Conservation (phyloP, 1,284 basidiomycete genomes). For the Volvariella volvacea region DNA sequence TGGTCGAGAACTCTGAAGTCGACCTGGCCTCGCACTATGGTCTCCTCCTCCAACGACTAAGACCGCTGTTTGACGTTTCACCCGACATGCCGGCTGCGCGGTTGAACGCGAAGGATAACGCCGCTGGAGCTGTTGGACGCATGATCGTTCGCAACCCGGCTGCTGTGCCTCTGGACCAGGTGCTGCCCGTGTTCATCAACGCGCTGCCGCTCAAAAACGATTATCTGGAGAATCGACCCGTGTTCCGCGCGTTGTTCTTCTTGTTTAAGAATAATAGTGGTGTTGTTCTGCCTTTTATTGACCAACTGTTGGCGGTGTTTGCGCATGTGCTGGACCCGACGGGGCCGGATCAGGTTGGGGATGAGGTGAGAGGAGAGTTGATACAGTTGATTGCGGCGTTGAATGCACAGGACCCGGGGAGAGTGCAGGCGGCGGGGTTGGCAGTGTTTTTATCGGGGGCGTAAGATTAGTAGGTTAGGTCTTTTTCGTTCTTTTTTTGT, state of each 20-base stretch:
- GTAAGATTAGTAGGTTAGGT: slow-evolving; percentile 14
- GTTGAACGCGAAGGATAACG: slow-evolving; percentile 92
- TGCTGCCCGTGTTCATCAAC: slow-evolving; percentile 79
- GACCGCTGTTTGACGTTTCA: slow-evolving; percentile 74
- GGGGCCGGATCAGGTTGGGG: slow-evolving; percentile 66
- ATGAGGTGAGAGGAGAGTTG: slow-evolving; percentile 72
- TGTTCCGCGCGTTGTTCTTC: slow-evolving; percentile 87
- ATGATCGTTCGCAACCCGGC: slow-evolving; percentile 80
- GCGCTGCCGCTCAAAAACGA: slow-evolving; percentile 88
- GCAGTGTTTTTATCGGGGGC: slow-evolving; percentile 38
- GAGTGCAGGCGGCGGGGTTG: slow-evolving; percentile 73
- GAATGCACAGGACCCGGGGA: slow-evolving; percentile 66
- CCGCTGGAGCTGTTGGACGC: slow-evolving; percentile 86
- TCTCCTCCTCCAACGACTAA: slow-evolving; percentile 74
- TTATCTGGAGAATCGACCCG: slow-evolving; percentile 83
- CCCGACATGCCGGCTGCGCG: slow-evolving; percentile 55
- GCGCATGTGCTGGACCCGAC: slow-evolving; percentile 78
- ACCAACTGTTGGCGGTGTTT: slow-evolving; percentile 80
- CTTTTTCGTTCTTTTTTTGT: background rate
- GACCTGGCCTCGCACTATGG: slow-evolving; percentile 86
- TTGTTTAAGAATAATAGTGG: slow-evolving; percentile 76
- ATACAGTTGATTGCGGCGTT: slow-evolving; percentile 73
- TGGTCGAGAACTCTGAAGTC: slow-evolving; percentile 82
- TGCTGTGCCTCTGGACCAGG: slow-evolving; percentile 87
- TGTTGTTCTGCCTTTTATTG: slow-evolving; percentile 72